phyloP scores from a whole-genome alignment of 768 basidiomycete genomes.

The Omphalotus guepiniiformis region DNA sequence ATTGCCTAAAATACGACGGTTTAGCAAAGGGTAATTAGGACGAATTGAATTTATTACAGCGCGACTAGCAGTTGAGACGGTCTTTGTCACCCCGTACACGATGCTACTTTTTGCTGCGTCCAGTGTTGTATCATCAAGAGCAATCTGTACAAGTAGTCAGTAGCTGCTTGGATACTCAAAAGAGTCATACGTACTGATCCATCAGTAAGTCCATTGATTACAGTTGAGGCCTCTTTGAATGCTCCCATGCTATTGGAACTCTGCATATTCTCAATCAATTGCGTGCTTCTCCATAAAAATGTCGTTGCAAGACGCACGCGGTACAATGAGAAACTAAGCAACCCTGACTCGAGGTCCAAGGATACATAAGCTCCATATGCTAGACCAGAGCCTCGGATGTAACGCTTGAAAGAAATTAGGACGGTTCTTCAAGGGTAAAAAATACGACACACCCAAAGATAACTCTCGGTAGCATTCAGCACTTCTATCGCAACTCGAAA shows the following conservation, averaged over 20 bases:
- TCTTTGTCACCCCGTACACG: slow-evolving; percentile 76
- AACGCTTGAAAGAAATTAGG: slow-evolving; percentile 44
- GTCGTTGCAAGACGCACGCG: slow-evolving; percentile 43
- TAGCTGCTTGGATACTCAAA: background rate
- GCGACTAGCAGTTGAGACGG: slow-evolving; percentile 79
- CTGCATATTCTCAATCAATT: slow-evolving; percentile 32
- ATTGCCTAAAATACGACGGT: slow-evolving; percentile 49
- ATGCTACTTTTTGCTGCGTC: slow-evolving; percentile 92
- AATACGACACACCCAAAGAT: slow-evolving; percentile 85
- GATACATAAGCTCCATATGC: slow-evolving; percentile 87
- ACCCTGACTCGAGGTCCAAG: slow-evolving; percentile 73
- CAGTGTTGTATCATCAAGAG: slow-evolving; percentile 72
- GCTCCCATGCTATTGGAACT: slow-evolving; percentile 78
- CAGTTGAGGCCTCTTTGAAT: slow-evolving; percentile 72
- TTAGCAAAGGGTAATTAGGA: background rate
- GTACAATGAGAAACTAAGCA: slow-evolving; percentile 73
- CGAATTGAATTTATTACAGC: slow-evolving; percentile 59
- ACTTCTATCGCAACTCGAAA: slow-evolving; percentile 81
- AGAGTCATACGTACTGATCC: slow-evolving; percentile 56
- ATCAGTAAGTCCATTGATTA: slow-evolving; percentile 76
- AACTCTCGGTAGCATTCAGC: slow-evolving; percentile 91
- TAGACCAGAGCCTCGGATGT: slow-evolving; percentile 90
- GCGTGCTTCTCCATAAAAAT: too few species aligned
- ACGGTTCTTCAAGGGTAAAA: background rate
- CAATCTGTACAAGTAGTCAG: slow-evolving; percentile 47